Percentiles rank a stretch among this genome's conserved stretches.
These are phyloP conservation scores for Pseudogymnoascus sp. DNA, from an alignment of 2,329 filamentous ascomycete species.

Conservation along the genomic window DNA sequence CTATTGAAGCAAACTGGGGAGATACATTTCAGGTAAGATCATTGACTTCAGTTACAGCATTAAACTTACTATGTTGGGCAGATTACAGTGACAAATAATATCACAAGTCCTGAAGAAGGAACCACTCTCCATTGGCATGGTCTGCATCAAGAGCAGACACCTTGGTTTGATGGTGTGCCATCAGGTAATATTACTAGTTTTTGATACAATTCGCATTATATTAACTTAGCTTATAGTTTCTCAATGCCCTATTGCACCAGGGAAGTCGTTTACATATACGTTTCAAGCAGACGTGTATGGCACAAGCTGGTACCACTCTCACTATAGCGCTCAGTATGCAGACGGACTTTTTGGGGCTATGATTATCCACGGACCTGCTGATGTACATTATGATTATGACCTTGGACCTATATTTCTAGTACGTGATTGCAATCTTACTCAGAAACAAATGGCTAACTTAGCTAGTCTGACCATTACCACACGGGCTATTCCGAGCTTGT, in stretches of 20 bases:
- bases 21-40: constrained; percentile 17
- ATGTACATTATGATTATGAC: constrained; percentile 53
- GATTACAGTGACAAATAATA: constrained; percentile 29
- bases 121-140: too few relatives aligned
- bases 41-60: background rate
- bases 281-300: constrained; percentile 34
- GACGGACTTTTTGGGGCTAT: constrained; percentile 50
- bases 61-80: background rate
- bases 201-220: background rate
- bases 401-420: constrained; percentile 41
- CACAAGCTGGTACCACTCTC: constrained; percentile 52
- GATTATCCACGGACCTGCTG: constrained; percentile 51
- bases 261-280: constrained; percentile 22
- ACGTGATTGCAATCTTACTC: background rate
- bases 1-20: constrained; percentile 33
- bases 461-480: constrained; percentile 1
- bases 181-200: background rate
- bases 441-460: background rate
- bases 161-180: background rate
- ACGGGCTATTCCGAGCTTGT: background rate
- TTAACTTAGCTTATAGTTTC: constrained; percentile 26
- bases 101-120: constrained; percentile 9
- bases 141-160: too few relatives aligned
- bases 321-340: constrained; percentile 40
- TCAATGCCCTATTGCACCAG: constrained; percentile 58